phyloP scores from a whole-genome alignment of 108 stramenopile species.

The Asterionellopsis glacialis region DNA sequence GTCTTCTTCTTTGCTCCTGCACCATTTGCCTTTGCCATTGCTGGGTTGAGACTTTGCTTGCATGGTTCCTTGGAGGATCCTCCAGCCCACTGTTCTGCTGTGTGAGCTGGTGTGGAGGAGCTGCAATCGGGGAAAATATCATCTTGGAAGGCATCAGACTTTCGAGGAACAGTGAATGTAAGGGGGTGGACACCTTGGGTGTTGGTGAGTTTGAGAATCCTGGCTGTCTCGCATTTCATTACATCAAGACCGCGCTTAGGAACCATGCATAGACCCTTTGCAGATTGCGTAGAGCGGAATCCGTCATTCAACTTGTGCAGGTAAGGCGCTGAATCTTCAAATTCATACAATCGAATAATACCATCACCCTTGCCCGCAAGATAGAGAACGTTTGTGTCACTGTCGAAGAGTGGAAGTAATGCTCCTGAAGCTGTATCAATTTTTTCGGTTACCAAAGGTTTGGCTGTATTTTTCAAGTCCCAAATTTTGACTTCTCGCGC shows the following conservation, averaged over 20 bases:
- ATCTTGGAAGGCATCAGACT: conserved; percentile 96
- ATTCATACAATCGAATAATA: conserved; percentile 95
- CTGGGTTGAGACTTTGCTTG: conserved; percentile 82
- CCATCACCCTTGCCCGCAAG: conserved; percentile 99
- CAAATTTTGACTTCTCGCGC: conserved; percentile 97
- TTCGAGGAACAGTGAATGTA: conserved; percentile 94
- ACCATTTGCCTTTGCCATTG: conserved; percentile 10
- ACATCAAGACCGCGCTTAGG: conserved; percentile 96
- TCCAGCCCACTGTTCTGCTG: conserved; percentile 88
- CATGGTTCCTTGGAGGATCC: conserved; percentile 86
- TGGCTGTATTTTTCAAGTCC: conserved; percentile 83
- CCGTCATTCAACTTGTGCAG: conserved; percentile 86
- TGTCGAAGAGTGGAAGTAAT: conserved; percentile 95
- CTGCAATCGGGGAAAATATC: conserved; percentile 95
- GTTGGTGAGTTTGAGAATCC: conserved; percentile 93
- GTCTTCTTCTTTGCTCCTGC: conserved; percentile 35
- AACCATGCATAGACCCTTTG: conserved; percentile 95
- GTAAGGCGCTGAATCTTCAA: conserved; percentile 88
- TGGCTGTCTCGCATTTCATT: conserved; percentile 91
- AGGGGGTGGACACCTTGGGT: conserved; percentile 89
- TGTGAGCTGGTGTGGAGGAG: conserved; percentile 79
- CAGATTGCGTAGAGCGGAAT: conserved; percentile 88
- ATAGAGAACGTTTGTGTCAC: conserved; percentile 90
- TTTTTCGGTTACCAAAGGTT: conserved; percentile 73
- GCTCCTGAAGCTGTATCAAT: conserved; percentile 97